phyloP scores from a whole-genome alignment of 352 stramenopile species.

The Thalassiosira exigua region DNA sequence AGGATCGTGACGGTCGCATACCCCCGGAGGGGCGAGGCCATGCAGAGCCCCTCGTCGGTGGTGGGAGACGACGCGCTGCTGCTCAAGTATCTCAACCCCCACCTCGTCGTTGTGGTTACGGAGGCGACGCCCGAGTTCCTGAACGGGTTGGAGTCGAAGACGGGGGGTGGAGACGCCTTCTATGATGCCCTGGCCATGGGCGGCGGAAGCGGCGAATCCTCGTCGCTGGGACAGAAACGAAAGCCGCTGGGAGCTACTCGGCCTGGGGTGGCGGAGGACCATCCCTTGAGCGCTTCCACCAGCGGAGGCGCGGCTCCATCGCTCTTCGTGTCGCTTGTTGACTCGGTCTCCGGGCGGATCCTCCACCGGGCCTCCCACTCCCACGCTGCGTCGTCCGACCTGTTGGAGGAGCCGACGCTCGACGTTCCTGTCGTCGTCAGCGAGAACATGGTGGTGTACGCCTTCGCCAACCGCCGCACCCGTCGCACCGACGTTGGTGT shows the following conservation, averaged over 20 bases:
- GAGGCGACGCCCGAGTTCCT: slow-evolving; percentile 64
- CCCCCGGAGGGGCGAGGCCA: slow-evolving; percentile 70
- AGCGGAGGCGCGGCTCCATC: slow-evolving; percentile 48
- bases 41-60: slow-evolving; percentile 76
- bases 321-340: slow-evolving; percentile 91
- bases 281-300: slow-evolving; percentile 2
- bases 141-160: slow-evolving; percentile 14
- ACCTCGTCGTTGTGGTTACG: slow-evolving; percentile 92
- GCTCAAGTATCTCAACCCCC: slow-evolving; percentile 98
- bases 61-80: slow-evolving; percentile 95
- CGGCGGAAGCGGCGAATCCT: slow-evolving; percentile 40
- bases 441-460: slow-evolving; percentile 97
- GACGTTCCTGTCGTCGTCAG: slow-evolving; percentile 81
- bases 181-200: slow-evolving; percentile 39
- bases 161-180: slow-evolving; percentile 31
- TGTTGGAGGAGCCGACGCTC: slow-evolving; percentile 34
- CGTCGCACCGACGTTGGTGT: slow-evolving; percentile 85
- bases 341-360: slow-evolving; percentile 93
- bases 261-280: slow-evolving; percentile 30
- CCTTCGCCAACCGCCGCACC: slow-evolving; percentile 93
- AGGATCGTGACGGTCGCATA: slow-evolving; percentile 76
- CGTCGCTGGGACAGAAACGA: slow-evolving; percentile 46
- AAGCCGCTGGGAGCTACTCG: slow-evolving; percentile 70
- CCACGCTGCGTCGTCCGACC: slow-evolving; percentile 69
- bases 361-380: slow-evolving; percentile 91